phyloP scores from a whole-genome alignment of 176 grass and related monocot species.

The Typha latifolia region DNA sequence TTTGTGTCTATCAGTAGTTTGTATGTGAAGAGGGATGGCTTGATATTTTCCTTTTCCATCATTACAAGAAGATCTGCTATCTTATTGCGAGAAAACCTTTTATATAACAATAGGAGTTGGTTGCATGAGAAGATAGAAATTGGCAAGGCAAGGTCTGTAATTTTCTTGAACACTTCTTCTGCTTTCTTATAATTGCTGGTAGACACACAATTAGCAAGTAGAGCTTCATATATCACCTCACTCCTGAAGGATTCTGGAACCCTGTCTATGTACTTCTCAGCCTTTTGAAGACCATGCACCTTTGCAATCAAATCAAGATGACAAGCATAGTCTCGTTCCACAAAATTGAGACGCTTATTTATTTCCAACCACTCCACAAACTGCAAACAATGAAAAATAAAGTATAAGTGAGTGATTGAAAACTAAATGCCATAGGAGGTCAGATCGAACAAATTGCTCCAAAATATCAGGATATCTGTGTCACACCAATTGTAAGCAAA shows the following conservation, averaged over 20 bases:
- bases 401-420: background rate
- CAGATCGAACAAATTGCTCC: no score
- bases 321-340: constrained; percentile 53
- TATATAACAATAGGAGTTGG: constrained; percentile 66
- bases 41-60: constrained; percentile 70
- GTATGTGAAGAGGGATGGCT: constrained; percentile 49
- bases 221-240: constrained; percentile 46
- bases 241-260: constrained; percentile 48
- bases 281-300: constrained; percentile 46
- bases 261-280: constrained; percentile 42
- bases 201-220: constrained; percentile 51
- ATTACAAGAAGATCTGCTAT: constrained; percentile 41
- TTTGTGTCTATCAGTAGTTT: constrained; percentile 65
- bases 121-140: constrained; percentile 53
- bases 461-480: no score
- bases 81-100: constrained; percentile 40
- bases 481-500: no score
- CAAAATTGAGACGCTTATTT: constrained; percentile 42
- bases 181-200: constrained; percentile 42
- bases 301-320: constrained; percentile 69
- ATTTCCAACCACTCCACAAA: constrained; percentile 53
- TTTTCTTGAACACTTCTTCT: constrained; percentile 63
- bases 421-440: background rate
- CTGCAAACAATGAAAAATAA: constrained; percentile 31
- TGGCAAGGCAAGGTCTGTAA: constrained; percentile 49